These are phyloP conservation scores for Mimosa pudica DNA, from an alignment of 306 rosid species.

Conservation along the genomic window DNA sequence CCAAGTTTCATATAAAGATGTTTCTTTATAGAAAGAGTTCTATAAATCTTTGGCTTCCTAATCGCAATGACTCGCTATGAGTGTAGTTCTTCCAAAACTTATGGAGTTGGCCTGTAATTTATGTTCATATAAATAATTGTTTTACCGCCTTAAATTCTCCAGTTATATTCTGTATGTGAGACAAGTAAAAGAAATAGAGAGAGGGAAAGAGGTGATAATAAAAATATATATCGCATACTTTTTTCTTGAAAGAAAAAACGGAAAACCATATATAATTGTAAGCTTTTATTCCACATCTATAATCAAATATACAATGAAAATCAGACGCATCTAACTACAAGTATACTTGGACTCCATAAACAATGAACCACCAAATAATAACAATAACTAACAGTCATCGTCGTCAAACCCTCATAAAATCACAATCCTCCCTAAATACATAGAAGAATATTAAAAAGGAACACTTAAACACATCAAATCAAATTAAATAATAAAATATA, in stretches of 20 bases:
- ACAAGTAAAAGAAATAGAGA: too few species aligned
- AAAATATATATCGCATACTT: too few species aligned
- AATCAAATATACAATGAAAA: slow-evolving; percentile 62
- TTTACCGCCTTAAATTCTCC: background rate
- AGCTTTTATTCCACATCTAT: slow-evolving; percentile 60
- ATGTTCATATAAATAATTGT: too few species aligned
- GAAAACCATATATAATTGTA: slow-evolving; percentile 20
- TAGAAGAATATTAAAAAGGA: slow-evolving; percentile 34
- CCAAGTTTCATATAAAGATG: too few species aligned
- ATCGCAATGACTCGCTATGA: too few species aligned
- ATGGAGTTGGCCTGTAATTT: background rate
- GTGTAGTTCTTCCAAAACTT: too few species aligned
- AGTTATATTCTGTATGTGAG: too few species aligned
- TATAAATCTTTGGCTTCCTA: too few species aligned
- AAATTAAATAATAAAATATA: background rate
- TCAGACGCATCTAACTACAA: slow-evolving; percentile 58
- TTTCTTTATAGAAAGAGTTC: too few species aligned
- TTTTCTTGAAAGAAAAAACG: too few species aligned
- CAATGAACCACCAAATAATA: slow-evolving; percentile 58
- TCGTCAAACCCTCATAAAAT: slow-evolving; percentile 20
- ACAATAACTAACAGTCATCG: slow-evolving; percentile 26
- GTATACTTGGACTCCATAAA: slow-evolving; percentile 38
- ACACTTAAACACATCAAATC: slow-evolving; percentile 33
- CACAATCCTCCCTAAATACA: slow-evolving; percentile 29
- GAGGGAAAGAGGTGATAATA: too few species aligned